Conservation (phyloP, 1,139 yeast species). For the Yamadazyma sp. region DNA sequence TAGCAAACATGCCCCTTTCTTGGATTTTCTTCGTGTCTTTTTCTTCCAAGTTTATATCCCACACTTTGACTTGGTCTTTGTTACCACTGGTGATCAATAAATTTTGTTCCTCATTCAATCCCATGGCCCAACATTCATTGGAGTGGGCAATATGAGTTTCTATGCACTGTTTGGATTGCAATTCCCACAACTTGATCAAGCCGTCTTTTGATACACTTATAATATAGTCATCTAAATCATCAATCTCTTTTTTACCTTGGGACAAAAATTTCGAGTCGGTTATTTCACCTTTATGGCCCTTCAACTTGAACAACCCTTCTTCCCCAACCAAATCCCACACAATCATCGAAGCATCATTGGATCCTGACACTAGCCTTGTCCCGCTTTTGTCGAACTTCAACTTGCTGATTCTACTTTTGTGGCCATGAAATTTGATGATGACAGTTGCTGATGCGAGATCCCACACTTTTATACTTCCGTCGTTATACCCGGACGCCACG, state of each 20-base stretch:
- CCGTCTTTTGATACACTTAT: constrained; percentile 87
- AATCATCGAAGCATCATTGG: constrained; percentile 78
- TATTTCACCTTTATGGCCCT: constrained; percentile 88
- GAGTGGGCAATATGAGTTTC: constrained; percentile 95
- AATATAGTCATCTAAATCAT: constrained; percentile 66
- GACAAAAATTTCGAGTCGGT: constrained; percentile 64
- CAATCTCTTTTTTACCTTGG: constrained; percentile 35
- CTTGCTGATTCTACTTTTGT: constrained; percentile 68
- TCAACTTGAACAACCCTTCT: constrained; percentile 79
- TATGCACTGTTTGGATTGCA: constrained; percentile 82
- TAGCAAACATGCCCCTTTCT: constrained; percentile 69
- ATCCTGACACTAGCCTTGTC: constrained; percentile 82
- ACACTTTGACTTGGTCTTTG: constrained; percentile 79
- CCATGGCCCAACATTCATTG: constrained; percentile 90
- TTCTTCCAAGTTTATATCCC: constrained; percentile 62
- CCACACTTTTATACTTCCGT: constrained; percentile 93
- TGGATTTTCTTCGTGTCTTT: constrained; percentile 54
- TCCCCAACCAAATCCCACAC: constrained; percentile 96
- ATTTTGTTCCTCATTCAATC: constrained; percentile 38
- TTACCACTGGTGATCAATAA: constrained; percentile 70
- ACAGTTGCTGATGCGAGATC: constrained; percentile 79
- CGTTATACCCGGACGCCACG: constrained; percentile 84
- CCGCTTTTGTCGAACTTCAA: constrained; percentile 77
- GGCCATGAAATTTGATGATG: constrained; percentile 82
- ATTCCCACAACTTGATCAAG: constrained; percentile 87